Conservation (phyloP, 1,284 basidiomycete genomes). For the Chalciporus piperatoides region DNA sequence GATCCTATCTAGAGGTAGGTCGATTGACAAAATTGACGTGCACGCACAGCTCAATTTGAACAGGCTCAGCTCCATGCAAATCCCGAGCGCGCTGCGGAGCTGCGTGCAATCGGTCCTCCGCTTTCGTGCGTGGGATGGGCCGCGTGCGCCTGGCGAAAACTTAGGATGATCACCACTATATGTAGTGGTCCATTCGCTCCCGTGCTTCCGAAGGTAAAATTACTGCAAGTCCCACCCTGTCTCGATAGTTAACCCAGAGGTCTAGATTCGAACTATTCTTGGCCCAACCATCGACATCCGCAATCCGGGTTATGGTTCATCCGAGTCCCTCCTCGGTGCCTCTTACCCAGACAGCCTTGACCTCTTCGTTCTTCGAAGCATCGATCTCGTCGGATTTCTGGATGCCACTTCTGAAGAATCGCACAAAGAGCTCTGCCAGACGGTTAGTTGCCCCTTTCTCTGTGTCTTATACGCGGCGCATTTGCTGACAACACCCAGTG, state of each 20-base stretch:
- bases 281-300: constrained; percentile 6
- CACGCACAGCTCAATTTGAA: no score
- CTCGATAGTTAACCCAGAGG: background rate
- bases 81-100: constrained; percentile 11
- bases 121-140: constrained; percentile 15
- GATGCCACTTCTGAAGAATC: background rate
- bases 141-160: constrained; percentile 8
- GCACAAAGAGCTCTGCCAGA: constrained; percentile 1
- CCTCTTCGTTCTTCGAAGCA: background rate
- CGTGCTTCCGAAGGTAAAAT: constrained; percentile 1
- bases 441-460: background rate
- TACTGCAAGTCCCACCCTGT: no score
- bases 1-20: constrained; percentile 7
- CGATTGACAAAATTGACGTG: background rate
- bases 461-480: no score
- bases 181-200: constrained; percentile 13
- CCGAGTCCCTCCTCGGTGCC: constrained; percentile 3
- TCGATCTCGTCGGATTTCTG: constrained; percentile 7
- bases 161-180: background rate
- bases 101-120: constrained; percentile 12
- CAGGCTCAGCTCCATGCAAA: constrained; percentile 1
- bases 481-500: constrained; percentile 13
- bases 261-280: constrained; percentile 1
- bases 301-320: constrained; percentile 4
- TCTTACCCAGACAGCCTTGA: background rate